Percentiles rank a stretch among this genome's conserved stretches.
Evolutionary conservation across 768 basidiomycete genomes (phyloP).

Genomic region (Boletus reticuloceps): DNA sequence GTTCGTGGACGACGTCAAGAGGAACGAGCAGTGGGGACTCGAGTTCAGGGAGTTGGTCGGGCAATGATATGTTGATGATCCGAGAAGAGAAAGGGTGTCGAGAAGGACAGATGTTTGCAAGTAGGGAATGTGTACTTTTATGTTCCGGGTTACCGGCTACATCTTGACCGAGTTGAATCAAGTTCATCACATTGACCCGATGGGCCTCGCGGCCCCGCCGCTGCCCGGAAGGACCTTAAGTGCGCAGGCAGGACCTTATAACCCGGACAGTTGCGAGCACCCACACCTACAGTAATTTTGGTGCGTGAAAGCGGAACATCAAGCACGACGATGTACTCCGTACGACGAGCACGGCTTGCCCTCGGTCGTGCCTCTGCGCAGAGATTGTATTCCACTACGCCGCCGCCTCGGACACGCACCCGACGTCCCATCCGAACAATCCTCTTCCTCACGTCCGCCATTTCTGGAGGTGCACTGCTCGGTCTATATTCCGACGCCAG

Average conservation of each 20-base stretch:
- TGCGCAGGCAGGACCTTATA: not conserved
- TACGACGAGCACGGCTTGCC: constrained; percentile 8
- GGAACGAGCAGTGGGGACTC: constrained; percentile 58
- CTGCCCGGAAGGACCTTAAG: constrained; percentile 17
- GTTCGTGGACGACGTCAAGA: constrained; percentile 73
- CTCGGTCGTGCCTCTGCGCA: not conserved
- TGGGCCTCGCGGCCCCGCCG: not conserved
- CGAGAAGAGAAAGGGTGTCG: not conserved
- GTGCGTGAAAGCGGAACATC: not conserved
- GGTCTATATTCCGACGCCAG: constrained; percentile 25
- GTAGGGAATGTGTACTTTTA: not conserved
- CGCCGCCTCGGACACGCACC: not conserved
- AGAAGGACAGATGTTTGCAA: no score
- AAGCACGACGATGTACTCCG: constrained; percentile 10
- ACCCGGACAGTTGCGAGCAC: no score
- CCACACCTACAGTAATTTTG: no score
- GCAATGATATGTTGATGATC: constrained; percentile 19
- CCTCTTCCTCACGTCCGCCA: constrained; percentile 14
- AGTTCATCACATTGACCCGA: not conserved
- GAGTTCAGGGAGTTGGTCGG: constrained; percentile 51
- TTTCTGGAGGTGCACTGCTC: constrained; percentile 19
- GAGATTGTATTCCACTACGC: constrained; percentile 8
- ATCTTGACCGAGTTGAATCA: not conserved
- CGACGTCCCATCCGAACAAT: constrained; percentile 8
- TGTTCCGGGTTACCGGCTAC: not conserved